Evolutionary conservation across 1,284 basidiomycete species (phyloP).

Genomic region (Ganoderma lucidum): DNA sequence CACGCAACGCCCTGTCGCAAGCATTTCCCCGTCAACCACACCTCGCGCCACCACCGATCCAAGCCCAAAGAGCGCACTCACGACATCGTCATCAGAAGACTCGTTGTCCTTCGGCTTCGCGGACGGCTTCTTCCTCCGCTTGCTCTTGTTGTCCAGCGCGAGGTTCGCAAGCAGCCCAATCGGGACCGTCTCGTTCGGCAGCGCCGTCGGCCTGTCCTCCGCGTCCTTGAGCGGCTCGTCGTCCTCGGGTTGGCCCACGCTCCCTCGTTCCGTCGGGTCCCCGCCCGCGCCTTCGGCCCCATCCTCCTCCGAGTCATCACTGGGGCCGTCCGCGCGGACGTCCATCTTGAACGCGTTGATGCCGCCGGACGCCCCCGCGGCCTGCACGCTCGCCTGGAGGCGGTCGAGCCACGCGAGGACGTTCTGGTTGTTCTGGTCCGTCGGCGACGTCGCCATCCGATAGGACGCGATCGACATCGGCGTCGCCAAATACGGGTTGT

Average conservation of each 20-base stretch:
- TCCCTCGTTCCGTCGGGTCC: slow-evolving; percentile 40
- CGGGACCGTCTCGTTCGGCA: slow-evolving; percentile 75
- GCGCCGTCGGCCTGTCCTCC: slow-evolving; percentile 54
- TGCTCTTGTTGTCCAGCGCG: slow-evolving; percentile 62
- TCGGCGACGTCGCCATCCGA: slow-evolving; percentile 74
- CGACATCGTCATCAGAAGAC: slow-evolving; percentile 70
- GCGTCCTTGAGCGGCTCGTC: slow-evolving; percentile 41
- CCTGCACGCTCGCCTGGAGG: slow-evolving; percentile 49
- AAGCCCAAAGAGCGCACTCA: slow-evolving; percentile 45
- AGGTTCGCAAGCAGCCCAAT: slow-evolving; percentile 77
- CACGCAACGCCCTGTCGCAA: slow-evolving; percentile 71
- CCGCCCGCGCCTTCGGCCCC: slow-evolving; percentile 30
- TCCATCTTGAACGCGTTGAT: slow-evolving; percentile 53
- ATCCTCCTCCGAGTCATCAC: slow-evolving; percentile 36
- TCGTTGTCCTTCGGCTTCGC: slow-evolving; percentile 44
- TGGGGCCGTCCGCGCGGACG: slow-evolving; percentile 39
- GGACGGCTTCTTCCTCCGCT: slow-evolving; percentile 43
- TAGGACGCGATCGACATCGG: slow-evolving; percentile 81
- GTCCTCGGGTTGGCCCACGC: slow-evolving; percentile 37
- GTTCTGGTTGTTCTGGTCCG: slow-evolving; percentile 70
- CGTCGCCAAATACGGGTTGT: slow-evolving; percentile 80
- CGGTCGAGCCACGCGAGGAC: slow-evolving; percentile 76
- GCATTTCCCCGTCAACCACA: slow-evolving; percentile 6
- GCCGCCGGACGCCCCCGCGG: slow-evolving; percentile 38
- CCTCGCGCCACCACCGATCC: neutral